Evolutionary conservation across 305 asterid species (phyloP), one percentile per base, ranked within the genome.

Genomic region (Rubia balearica): DNA sequence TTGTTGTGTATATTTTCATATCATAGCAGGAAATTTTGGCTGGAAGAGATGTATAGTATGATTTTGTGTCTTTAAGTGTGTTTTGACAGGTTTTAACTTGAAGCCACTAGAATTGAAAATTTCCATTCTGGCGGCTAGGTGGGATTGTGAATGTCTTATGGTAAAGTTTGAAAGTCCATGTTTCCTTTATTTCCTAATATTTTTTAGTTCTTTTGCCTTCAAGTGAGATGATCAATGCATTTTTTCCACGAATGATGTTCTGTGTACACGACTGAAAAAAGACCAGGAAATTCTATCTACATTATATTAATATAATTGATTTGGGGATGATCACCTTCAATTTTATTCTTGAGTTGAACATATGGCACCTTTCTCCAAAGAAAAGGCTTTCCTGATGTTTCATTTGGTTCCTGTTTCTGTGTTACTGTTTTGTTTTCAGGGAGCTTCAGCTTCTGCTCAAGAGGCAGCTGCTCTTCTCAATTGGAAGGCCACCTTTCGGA

Each of bases 401-500:
- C 59, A 53, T 53, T 17, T 53, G 59, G 38, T 22, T 57, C 30
- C 38, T 57, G 68, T 40, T 19, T 41, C 42, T 19, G 16, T 42
- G 55, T n/a, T 48, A 65, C 46, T 65, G 0, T 19, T 8, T 19
- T 40, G n/a, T 21, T 21, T 40, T 8, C 38, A 9, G 2, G 69
- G 63, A 60, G 71, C 12, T 56, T 66, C 72, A 24, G 30, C 48
- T 56, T 53, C 65, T 41, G 42, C 6, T 21, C 12, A 43, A 56
- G 69, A 65, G 30, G 71, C 72, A 40, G 67, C 56, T 38, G 71
- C 61, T 7, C 76, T 73, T 16, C 48, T 73, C 19, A 65, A 43
- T 0, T 73, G 76, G 76, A 73, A 56, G 66, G 16, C 66, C 48
- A 30, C 16, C 21, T 56, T 57, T 3, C 22, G 4, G 24, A 65